Evolutionary conservation across 202 grass and related monocot species (phyloP).

Genomic region (Tripidium arundinaceum): DNA sequence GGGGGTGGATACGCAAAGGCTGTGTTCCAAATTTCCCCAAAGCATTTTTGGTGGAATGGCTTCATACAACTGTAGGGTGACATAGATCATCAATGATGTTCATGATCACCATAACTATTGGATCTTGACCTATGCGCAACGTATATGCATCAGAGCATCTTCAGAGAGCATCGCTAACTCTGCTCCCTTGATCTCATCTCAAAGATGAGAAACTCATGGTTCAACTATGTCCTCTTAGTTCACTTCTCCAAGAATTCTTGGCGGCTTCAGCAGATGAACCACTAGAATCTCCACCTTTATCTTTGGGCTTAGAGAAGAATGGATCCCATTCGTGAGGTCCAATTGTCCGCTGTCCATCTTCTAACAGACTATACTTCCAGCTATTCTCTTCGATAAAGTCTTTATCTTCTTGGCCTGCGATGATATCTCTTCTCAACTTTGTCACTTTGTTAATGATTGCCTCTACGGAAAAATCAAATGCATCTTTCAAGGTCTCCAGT

Average conservation of each 20-base stretch:
- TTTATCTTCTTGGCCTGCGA: slow-evolving; percentile 53
- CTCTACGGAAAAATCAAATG: slow-evolving; percentile 79
- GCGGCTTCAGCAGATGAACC: slow-evolving; percentile 59
- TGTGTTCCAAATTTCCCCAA: slow-evolving; percentile 11
- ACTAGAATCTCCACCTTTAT: slow-evolving; percentile 47
- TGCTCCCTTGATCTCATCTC: background rate
- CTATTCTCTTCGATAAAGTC: slow-evolving; percentile 87
- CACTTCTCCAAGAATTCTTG: slow-evolving; percentile 81
- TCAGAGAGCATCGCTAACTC: background rate
- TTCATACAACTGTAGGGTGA: slow-evolving; percentile 32
- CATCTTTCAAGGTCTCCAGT: slow-evolving; percentile 79
- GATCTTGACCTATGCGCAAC: slow-evolving; percentile 7
- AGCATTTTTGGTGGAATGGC: slow-evolving; percentile 13
- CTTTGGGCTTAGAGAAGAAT: slow-evolving; percentile 92
- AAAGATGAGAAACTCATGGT: slow-evolving; percentile 11
- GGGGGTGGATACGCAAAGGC: slow-evolving; percentile 3
- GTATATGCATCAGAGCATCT: slow-evolving; percentile 25
- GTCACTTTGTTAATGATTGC: slow-evolving; percentile 79
- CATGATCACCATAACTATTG: slow-evolving; percentile 29
- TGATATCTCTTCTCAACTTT: slow-evolving; percentile 74
- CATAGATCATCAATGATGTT: slow-evolving; percentile 37
- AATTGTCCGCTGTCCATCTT: slow-evolving; percentile 55
- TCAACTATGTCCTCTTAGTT: slow-evolving; percentile 55
- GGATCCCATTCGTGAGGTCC: slow-evolving; percentile 93
- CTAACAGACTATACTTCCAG: slow-evolving; percentile 86